A percentile compares a stretch with the other conserved stretches of the same genome.
Conservation (phyloP, 257 asterid genomes). For the Cinchona pubescens region DNA sequence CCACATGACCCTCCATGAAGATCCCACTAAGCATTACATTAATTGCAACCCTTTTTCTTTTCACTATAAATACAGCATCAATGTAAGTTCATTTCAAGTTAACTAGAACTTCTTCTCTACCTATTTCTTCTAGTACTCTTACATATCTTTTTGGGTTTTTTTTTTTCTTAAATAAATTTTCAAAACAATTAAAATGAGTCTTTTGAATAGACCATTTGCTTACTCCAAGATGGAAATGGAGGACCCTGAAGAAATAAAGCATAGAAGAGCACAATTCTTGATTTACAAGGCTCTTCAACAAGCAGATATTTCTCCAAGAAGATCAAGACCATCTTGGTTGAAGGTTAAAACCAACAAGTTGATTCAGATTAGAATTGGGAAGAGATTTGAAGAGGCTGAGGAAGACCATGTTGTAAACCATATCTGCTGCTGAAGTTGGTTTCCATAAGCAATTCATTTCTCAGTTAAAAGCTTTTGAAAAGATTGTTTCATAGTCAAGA, state of each 20-base stretch:
- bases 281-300: conserved; percentile 60
- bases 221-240: conserved; percentile 60
- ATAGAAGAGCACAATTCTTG: conserved; percentile 69
- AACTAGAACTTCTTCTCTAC: not conserved
- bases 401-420: conserved; percentile 39
- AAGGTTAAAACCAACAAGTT: conserved; percentile 52
- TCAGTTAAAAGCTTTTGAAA: conserved; percentile 54
- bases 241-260: conserved; percentile 58
- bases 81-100: conserved; percentile 13
- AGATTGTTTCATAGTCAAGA: conserved; percentile 40
- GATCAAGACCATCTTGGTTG: conserved; percentile 58
- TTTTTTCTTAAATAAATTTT: not conserved
- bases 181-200: conserved; percentile 24
- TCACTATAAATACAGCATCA: conserved; percentile 43
- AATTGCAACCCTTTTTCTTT: not conserved
- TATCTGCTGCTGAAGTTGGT: conserved; percentile 37
- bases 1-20: conserved; percentile 25
- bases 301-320: conserved; percentile 39
- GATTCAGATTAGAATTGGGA: conserved; percentile 66
- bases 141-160: no score
- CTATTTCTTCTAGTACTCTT: not conserved
- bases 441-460: conserved; percentile 40
- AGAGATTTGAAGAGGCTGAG: conserved; percentile 50
- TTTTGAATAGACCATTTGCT: conserved; percentile 28
- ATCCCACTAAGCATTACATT: no score